Evolutionary conservation across 306 rosid species (phyloP), one percentile per base, ranked within the genome.

Genomic region (Quercus parvula): DNA sequence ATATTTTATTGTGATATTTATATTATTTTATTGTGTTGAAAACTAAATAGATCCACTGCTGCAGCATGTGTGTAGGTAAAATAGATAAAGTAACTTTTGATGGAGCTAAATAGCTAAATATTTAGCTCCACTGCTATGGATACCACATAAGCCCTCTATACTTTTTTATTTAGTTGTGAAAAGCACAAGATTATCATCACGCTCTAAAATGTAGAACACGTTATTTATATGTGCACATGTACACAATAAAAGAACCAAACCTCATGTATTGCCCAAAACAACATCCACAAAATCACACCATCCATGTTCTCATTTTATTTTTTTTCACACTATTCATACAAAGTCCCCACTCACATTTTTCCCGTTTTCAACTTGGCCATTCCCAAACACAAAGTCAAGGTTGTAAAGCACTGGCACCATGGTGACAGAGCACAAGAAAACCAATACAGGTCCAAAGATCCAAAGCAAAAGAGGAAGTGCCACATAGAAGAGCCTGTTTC

Each of bases 361-460:
- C 77, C 75, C 75, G 17, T 70, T 38, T 78, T 91, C 22, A 31
- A 84, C 69, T 83, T 81, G 10, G 15, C 44, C 83, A 62, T 44
- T 19, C 5, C 81, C 58, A 15, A 88, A 64, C 11, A 94, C 90
- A 57, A 96, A 59, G 78, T 96, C 99, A 71, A 96, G 88, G 56
- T 93, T 93, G 78, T 96, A 96, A 83, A 96, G 98, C 79, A 93
- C 84, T 0, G 94, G 93, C 57, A 93, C 91, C 92, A 93, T 82
- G 0, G 98, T 85, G 3, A 77, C 38, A 62, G 88, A 89, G 71
- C 96, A 93, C 12, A 96, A 38, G 71, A 96, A 90, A 10, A 93
- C 98, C 77, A 96, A 75, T 4, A 93, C 97, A 0, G 99, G 99
- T 10, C 99, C 99, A 62, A 96, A 96, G 0, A 96, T 88, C 99